phyloP scores from a whole-genome alignment of 2,329 filamentous ascomycete species.

The Xylariaceae sp. region DNA sequence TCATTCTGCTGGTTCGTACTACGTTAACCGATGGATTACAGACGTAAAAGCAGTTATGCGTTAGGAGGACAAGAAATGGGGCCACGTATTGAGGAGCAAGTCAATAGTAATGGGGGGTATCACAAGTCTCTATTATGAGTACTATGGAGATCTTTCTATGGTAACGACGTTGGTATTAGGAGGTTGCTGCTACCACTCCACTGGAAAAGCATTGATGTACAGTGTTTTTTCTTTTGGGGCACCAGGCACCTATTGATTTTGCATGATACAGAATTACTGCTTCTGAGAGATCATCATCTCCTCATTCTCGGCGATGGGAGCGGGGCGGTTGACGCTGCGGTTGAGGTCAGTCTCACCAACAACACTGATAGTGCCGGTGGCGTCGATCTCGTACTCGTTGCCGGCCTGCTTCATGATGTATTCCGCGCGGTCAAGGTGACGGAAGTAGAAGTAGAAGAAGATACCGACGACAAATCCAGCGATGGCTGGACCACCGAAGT shows the following conservation, averaged over 20 bases:
- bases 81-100: too few relatives aligned
- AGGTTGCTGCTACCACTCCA: too few relatives aligned
- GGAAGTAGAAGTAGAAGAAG: slow-evolving; percentile 44
- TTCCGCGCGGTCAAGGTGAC: slow-evolving; percentile 45
- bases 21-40: too few relatives aligned
- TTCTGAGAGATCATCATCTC: slow-evolving; percentile 35
- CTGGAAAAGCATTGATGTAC: slow-evolving; percentile 1
- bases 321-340: slow-evolving; percentile 26
- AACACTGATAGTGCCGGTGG: slow-evolving; percentile 37
- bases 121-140: too few relatives aligned
- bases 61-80: too few relatives aligned
- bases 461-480: slow-evolving; percentile 41
- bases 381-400: slow-evolving; percentile 34
- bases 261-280: slow-evolving; percentile 21
- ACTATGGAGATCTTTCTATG: too few relatives aligned
- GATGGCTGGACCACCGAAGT: slow-evolving; percentile 46
- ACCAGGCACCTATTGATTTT: slow-evolving; percentile 6
- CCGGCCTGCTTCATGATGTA: slow-evolving; percentile 38
- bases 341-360: slow-evolving; percentile 42
- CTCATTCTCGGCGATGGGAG: slow-evolving; percentile 32
- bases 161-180: too few relatives aligned
- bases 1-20: too few relatives aligned
- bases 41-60: too few relatives aligned
- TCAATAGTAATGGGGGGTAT: too few relatives aligned
- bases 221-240: slow-evolving; percentile 2